Base-by-base conservation (phyloP, 306 rosid genomes). In the Quercus berberidifolia region DNA sequence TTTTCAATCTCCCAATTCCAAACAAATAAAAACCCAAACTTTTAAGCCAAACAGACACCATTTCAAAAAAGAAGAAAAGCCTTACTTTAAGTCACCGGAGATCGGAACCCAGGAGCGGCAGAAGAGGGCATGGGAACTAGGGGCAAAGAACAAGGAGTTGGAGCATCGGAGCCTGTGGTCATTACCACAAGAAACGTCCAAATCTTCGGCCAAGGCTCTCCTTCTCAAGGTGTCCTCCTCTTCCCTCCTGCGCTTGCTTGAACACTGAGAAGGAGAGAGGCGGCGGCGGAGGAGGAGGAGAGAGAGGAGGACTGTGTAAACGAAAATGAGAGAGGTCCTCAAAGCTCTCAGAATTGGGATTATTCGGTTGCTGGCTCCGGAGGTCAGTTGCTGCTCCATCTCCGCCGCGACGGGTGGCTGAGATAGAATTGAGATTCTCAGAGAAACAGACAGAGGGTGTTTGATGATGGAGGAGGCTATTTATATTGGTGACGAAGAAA, bases 291-390 rank as follows among this genome's bases (percentile, higher is more conserved):
- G 76, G 54, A 90, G 69, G 0, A 93, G 69, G 56, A 91, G 83
- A 4, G 97, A 91, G 28, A 96, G 76, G 72, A 93, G 71, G 82
- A 89, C 59, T 12, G 96, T 82, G 85, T 87, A 88, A 23, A 92
- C 83, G 79, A 91, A 88, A 35, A 91, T 31, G 57, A 95, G 78
- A 23, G 89, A 87, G 5, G 88, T 80, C 78, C 90, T 78, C 0
- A 96, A 68, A 4, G 98, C 70, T 82, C 83, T 96, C 15, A 96
- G 81, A 73, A 93, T 80, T 23, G 99, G 99, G 70, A 96, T 91
- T 59, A 96, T 96, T 71, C 99, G 98, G 81, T 91, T 93, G 91
- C 99, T 96, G 1, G 99, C 99, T 5, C 99, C 99, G 9, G 99
- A 96, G 69, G 99, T 96, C 33, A 96, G 90, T 38, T 83, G 99